Base-by-base conservation (phyloP, 1,139 yeast genomes). In the Candida tetrigidarum region DNA sequence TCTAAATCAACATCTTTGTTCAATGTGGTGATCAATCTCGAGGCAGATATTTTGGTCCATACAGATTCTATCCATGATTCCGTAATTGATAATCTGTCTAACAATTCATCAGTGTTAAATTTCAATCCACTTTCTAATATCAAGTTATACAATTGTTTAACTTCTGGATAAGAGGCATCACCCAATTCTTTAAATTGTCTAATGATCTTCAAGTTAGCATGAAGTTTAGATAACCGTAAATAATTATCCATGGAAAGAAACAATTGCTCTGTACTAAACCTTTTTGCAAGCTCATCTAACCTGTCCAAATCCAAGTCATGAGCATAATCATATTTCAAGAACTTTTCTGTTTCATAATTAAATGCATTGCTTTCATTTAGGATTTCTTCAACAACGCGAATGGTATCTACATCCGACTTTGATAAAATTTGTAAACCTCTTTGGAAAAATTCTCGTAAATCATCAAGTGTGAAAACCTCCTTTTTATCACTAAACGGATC, bases 1-100 rank as follows among this genome's bases (percentile, higher is more conserved):
- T 55, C 58, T 7, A 51, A 29, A 16, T 54, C 51, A 11, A 50
- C 45, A 16, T 51, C 55, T 27, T 57, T 56, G 32, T 49, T 56
- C 33, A 63, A 62, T 5, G 69, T 66, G 6, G 71, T 59, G 3
- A 59, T 50, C 2, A 67, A 40, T 28, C 57, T 56, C 3, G 71
- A 49, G 25, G 63, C 60, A 48, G 67, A 66, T 20, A 82, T 66
- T 8, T 56, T 54, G 6, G 10, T 14, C 59, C 62, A 59, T 7
- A 54, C 37, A 3, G 43, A 37, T 7, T 46, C 38, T 6, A 76
- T 57, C 86, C 87, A 83, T 1, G 60, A 60, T 41, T 74, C 80
- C 5, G 70, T 60, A 11, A 50, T 49, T 16, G 40, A 15, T 49
- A 72, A 43, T 5, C 57, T 57, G 28, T 62, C 64, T 10, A 53